Percentiles rank a stretch among this genome's conserved stretches.
Evolutionary conservation across 805 yeast species (phyloP).

Genomic region (Isabelozyma gotoi): DNA sequence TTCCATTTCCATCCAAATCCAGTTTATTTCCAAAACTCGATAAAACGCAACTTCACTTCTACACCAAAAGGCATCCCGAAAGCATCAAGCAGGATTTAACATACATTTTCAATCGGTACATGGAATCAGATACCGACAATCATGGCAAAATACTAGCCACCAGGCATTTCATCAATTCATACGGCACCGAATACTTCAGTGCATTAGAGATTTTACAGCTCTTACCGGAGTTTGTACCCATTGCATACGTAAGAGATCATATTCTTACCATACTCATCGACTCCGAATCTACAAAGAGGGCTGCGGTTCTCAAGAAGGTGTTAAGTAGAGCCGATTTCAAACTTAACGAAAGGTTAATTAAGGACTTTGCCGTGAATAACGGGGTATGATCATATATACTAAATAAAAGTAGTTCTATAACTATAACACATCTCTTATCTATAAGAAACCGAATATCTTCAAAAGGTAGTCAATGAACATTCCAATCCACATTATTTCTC

Average conservation of each 20-base stretch:
- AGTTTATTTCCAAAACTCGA: constrained; percentile 13
- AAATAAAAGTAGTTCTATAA: constrained; percentile 1
- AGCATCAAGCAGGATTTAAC: constrained; percentile 10
- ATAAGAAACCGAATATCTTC: constrained; percentile 43
- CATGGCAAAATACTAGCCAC: constrained; percentile 16
- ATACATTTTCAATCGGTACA: constrained; percentile 18
- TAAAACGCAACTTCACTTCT: not conserved
- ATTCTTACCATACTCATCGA: constrained; percentile 18
- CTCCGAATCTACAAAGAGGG: constrained; percentile 16
- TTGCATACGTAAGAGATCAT: constrained; percentile 27
- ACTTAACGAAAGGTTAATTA: constrained; percentile 15
- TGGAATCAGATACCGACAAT: constrained; percentile 2
- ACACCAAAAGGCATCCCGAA: not conserved
- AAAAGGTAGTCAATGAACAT: constrained; percentile 64
- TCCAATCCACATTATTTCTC: constrained; percentile 65
- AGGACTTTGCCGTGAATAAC: constrained; percentile 23
- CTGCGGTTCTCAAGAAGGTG: constrained; percentile 21
- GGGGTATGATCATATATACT: constrained; percentile 2
- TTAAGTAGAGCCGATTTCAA: constrained; percentile 28
- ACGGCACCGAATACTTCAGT: constrained; percentile 18
- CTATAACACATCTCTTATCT: not conserved
- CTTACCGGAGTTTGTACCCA: constrained; percentile 31
- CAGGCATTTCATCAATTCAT: constrained; percentile 25
- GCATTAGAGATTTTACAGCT: constrained; percentile 24
- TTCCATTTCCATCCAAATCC: constrained; percentile 19